A percentile compares a stretch with the other conserved stretches of the same genome.
These are phyloP conservation scores for Alternaria panax DNA, from an alignment of 2,329 filamentous ascomycete genomes.

Conservation along the genomic window DNA sequence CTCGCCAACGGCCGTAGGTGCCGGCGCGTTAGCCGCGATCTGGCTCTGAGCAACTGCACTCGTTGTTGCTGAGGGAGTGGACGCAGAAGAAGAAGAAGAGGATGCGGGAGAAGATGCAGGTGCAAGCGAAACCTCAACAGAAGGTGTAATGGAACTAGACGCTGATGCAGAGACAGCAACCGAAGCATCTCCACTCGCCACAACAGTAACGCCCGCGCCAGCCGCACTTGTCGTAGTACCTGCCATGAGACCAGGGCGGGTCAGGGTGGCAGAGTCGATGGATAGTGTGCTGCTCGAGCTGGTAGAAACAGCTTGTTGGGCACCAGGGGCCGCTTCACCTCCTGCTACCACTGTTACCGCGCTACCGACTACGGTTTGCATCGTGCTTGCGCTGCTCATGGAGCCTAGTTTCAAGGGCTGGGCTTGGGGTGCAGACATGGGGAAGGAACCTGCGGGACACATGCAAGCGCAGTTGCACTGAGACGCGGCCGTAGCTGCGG, in stretches of 20 bases:
- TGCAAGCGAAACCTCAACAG: not conserved
- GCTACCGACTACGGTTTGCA: slow-evolving; percentile 33
- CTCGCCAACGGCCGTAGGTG: slow-evolving; percentile 19
- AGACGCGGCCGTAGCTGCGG: slow-evolving; percentile 21
- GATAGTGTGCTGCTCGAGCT: slow-evolving; percentile 17
- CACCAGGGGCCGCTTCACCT: slow-evolving; percentile 20
- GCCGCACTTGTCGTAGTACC: slow-evolving; percentile 26
- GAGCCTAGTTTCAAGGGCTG: slow-evolving; percentile 38
- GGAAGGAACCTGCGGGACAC: slow-evolving; percentile 41
- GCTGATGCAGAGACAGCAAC: not conserved
- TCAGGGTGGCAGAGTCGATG: slow-evolving; percentile 34
- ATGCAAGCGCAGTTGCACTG: slow-evolving; percentile 41
- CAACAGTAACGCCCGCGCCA: slow-evolving; percentile 25
- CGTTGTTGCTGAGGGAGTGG: slow-evolving; percentile 14
- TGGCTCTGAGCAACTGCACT: slow-evolving; percentile 33
- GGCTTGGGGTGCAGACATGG: slow-evolving; percentile 38
- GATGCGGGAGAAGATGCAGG: not conserved
- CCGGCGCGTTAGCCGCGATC: slow-evolving; percentile 22
- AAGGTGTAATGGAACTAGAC: not conserved
- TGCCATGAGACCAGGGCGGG: slow-evolving; percentile 24
- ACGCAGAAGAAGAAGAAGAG: not conserved
- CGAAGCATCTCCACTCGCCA: slow-evolving; percentile 21
- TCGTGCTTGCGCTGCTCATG: slow-evolving; percentile 28
- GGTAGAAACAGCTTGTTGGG: slow-evolving; percentile 17
- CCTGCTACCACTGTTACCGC: slow-evolving; percentile 35